Conservation (phyloP, 257 asterid genomes). For the Buddleja alternifolia region DNA sequence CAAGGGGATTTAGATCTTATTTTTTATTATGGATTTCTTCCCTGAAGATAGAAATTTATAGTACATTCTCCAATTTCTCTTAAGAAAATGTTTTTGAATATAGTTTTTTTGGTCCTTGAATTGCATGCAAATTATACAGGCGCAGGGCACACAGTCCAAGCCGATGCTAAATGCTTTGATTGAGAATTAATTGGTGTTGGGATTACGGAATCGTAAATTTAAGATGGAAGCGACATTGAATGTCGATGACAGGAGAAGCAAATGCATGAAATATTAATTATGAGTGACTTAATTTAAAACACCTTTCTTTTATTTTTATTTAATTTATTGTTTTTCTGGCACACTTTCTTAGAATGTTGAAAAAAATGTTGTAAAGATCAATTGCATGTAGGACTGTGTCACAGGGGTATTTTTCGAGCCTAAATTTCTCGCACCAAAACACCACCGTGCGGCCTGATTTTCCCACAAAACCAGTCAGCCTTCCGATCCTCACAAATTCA, state of each 20-base stretch:
- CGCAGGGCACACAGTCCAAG: conserved; percentile 38
- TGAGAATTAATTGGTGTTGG: conserved; percentile 14
- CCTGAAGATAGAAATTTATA: no score
- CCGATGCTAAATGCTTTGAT: conserved; percentile 4
- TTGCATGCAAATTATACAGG: background rate
- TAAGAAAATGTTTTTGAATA: no score
- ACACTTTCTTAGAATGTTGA: background rate
- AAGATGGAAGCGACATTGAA: conserved; percentile 25
- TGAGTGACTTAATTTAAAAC: background rate
- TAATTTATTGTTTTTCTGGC: background rate
- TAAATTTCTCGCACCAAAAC: no score
- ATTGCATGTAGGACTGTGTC: no score
- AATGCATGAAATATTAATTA: background rate
- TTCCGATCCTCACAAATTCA: no score
- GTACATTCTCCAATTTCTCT: no score
- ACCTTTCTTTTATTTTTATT: background rate
- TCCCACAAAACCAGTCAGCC: no score
- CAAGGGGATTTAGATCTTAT: no score
- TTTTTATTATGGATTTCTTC: no score
- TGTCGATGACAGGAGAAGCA: conserved; percentile 24
- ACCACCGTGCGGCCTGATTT: no score
- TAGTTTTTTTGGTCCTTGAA: background rate
- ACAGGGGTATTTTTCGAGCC: no score
- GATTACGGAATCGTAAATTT: conserved; percentile 26
- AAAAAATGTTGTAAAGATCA: no score